Evolutionary conservation across 1,284 basidiomycete genomes (phyloP).

Genomic region (Cutaneotrichosporon cutaneum): DNA sequence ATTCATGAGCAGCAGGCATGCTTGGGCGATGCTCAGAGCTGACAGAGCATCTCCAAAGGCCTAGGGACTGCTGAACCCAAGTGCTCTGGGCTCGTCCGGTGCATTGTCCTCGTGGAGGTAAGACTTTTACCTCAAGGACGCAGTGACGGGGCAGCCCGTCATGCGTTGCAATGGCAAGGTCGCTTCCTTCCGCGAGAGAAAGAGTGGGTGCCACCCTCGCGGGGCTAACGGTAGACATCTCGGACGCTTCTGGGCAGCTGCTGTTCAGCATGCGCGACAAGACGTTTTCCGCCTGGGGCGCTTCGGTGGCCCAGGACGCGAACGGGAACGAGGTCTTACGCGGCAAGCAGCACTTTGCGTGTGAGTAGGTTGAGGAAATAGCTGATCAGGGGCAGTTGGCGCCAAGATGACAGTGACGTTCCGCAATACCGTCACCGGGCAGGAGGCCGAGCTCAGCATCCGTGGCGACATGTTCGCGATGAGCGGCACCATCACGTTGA

Average conservation of each 20-base stretch:
- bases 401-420: conserved; percentile 48
- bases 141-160: conserved; percentile 34
- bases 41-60: no score
- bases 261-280: conserved; percentile 46
- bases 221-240: conserved; percentile 34
- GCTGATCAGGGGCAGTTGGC: conserved; percentile 32
- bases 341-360: conserved; percentile 35
- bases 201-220: conserved; percentile 30
- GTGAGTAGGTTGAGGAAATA: conserved; percentile 30
- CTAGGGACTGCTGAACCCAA: no score
- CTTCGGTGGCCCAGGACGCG: conserved; percentile 37
- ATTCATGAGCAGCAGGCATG: no score
- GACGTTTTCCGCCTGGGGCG: conserved; percentile 37
- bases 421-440: conserved; percentile 33
- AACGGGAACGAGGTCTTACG: conserved; percentile 40
- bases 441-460: conserved; percentile 33
- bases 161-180: conserved; percentile 41
- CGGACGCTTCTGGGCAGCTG: conserved; percentile 36
- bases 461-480: conserved; percentile 48
- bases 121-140: conserved; percentile 46
- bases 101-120: conserved; percentile 51
- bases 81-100: conserved; percentile 32
- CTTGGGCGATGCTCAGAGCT: no score
- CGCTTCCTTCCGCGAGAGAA: conserved; percentile 43
- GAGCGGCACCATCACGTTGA: conserved; percentile 37